phyloP scores from a whole-genome alignment of 2,329 filamentous ascomycete species.

The Paecilomyces sp. region DNA sequence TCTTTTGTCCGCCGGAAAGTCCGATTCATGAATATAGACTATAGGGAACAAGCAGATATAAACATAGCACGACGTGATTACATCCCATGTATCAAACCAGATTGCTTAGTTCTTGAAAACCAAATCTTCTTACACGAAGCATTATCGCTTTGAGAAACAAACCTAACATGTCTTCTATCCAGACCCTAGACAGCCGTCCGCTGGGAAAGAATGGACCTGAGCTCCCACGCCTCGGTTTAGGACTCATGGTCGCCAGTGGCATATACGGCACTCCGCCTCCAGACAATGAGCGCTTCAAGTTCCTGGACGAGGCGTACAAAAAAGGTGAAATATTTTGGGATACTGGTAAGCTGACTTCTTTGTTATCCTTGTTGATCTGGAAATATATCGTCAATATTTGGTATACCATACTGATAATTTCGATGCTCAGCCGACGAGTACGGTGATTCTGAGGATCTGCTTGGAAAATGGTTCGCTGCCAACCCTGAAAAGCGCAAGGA shows the following conservation, averaged over 20 bases:
- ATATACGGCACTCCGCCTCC: slow-evolving; percentile 16
- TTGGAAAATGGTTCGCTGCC: slow-evolving; percentile 40
- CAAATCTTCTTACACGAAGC: not conserved
- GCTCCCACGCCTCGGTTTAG: slow-evolving; percentile 9
- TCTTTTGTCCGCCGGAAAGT: not conserved
- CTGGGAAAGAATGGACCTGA: slow-evolving; percentile 11
- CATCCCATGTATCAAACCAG: not conserved
- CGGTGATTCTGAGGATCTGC: slow-evolving; percentile 36
- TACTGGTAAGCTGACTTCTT: slow-evolving; percentile 16
- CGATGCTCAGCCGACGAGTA: slow-evolving; percentile 24
- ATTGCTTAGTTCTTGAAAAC: not conserved
- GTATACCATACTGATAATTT: not conserved
- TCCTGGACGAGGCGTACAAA: slow-evolving; percentile 38
- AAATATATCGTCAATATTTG: not conserved
- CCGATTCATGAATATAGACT: not conserved
- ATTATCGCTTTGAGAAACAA: not conserved
- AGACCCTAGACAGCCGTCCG: slow-evolving; percentile 5
- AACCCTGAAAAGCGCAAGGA: slow-evolving; percentile 35
- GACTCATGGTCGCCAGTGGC: slow-evolving; percentile 8
- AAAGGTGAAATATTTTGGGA: slow-evolving; percentile 35
- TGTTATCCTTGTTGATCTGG: too few relatives aligned
- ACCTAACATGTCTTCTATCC: not conserved
- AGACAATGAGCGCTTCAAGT: slow-evolving; percentile 34
- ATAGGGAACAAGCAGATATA: not conserved
- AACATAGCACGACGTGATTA: not conserved